Conservation (phyloP, 139 green algal species). For the Yamagishiella unicocca region DNA sequence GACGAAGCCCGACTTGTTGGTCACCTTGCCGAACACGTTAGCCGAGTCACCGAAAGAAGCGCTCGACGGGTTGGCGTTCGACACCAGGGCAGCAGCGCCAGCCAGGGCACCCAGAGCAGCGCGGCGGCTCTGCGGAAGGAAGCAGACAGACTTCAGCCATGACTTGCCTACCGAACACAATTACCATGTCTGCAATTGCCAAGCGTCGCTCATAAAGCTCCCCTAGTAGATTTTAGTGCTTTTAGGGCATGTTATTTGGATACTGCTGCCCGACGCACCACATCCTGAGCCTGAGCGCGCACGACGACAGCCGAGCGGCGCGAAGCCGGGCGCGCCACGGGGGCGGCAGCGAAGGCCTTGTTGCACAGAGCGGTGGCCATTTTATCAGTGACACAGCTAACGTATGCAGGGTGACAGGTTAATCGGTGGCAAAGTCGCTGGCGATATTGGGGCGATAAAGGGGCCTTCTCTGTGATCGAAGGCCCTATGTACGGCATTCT, state of each 20-base stretch:
- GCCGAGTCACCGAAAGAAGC: conserved; percentile 92
- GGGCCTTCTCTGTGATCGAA: neutral
- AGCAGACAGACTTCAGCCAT: neutral
- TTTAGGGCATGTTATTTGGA: too few relatives aligned
- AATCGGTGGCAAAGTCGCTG: neutral
- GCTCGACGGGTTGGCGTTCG: conserved; percentile 62
- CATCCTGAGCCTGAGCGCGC: conserved; percentile 67
- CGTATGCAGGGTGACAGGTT: conserved; percentile 15
- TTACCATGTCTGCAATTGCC: too few relatives aligned
- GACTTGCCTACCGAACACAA: neutral
- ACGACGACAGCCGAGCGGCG: conserved; percentile 70
- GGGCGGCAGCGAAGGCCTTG: conserved; percentile 54
- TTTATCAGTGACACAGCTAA: conserved; percentile 1
- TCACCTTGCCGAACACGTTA: conserved; percentile 91
- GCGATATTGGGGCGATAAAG: neutral
- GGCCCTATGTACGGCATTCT: neutral
- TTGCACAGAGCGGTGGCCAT: conserved; percentile 53
- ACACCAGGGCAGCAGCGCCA: conserved; percentile 71
- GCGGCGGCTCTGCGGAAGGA: conserved; percentile 70
- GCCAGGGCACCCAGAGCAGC: conserved; percentile 80
- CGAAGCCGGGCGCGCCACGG: conserved; percentile 40
- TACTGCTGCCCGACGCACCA: conserved; percentile 33
- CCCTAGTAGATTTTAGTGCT: neutral
- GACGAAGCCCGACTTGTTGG: conserved; percentile 92
- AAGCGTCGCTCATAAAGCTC: neutral